A percentile compares a stretch with the other conserved stretches of the same genome.
Evolutionary conservation across 2,329 filamentous ascomycete species (phyloP).

Genomic region (Epichloe festucae): DNA sequence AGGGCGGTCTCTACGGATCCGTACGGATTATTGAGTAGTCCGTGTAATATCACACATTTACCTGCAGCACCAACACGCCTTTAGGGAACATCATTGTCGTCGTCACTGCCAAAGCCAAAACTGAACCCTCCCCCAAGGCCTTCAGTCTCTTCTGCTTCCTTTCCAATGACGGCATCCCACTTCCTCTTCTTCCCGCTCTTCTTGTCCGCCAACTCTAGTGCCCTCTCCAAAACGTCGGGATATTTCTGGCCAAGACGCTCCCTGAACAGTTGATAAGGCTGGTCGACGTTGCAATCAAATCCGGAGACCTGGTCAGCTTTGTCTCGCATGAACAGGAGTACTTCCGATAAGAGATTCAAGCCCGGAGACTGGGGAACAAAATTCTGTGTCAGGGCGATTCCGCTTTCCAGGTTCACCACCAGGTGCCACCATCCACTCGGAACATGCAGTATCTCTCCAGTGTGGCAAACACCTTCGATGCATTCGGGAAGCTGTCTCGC

Average conservation of each 20-base stretch:
- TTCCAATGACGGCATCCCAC: slow-evolving; percentile 64
- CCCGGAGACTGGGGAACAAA: slow-evolving; percentile 60
- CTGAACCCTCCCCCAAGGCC: slow-evolving; percentile 30
- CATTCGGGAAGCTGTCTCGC: slow-evolving; percentile 67
- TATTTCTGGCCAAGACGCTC: slow-evolving; percentile 49
- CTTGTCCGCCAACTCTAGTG: slow-evolving; percentile 50
- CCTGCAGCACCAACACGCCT: too few relatives aligned
- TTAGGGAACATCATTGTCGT: slow-evolving; percentile 32
- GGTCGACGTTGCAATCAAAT: slow-evolving; percentile 57
- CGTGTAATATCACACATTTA: too few relatives aligned
- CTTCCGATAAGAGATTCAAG: slow-evolving; percentile 51
- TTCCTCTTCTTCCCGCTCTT: slow-evolving; percentile 61
- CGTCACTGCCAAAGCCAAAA: slow-evolving; percentile 38
- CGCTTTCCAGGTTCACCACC: slow-evolving; percentile 75
- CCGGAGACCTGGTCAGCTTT: slow-evolving; percentile 80
- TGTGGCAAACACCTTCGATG: slow-evolving; percentile 69
- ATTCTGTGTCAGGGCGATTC: slow-evolving; percentile 88
- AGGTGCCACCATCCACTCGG: slow-evolving; percentile 96
- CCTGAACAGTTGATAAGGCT: slow-evolving; percentile 66
- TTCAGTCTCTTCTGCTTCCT: slow-evolving; percentile 22
- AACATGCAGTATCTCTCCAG: slow-evolving; percentile 82
- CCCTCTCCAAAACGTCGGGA: slow-evolving; percentile 55
- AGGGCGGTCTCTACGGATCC: too few relatives aligned
- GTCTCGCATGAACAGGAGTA: slow-evolving; percentile 67
- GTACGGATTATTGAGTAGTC: too few relatives aligned